A percentile compares a stretch with the other conserved stretches of the same genome.
Conservation (phyloP, 2,329 filamentous ascomycete species). For the Calonectria hawksworthii region DNA sequence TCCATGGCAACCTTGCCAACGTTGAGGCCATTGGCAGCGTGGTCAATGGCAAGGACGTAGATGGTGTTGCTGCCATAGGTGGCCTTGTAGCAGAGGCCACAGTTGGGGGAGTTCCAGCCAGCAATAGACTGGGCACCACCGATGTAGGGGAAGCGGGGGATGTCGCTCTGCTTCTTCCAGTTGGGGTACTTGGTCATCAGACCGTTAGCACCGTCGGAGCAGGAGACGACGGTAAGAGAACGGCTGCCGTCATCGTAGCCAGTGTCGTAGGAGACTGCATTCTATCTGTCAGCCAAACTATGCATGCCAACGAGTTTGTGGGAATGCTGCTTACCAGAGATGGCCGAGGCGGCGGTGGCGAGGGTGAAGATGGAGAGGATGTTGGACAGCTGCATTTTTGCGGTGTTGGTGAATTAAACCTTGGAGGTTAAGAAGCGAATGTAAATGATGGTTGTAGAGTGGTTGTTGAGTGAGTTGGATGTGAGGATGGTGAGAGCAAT, state of each 20-base stretch:
- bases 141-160: constrained; percentile 67
- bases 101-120: constrained; percentile 69
- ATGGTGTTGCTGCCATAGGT: constrained; percentile 65
- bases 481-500: constrained; percentile 5
- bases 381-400: constrained; percentile 60
- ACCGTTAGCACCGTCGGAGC: constrained; percentile 78
- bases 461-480: constrained; percentile 12
- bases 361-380: constrained; percentile 56
- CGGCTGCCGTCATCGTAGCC: constrained; percentile 75
- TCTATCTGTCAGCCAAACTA: constrained; percentile 23
- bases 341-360: constrained; percentile 54
- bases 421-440: constrained; percentile 16
- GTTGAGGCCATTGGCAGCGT: constrained; percentile 65
- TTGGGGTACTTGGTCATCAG: constrained; percentile 70
- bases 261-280: constrained; percentile 77
- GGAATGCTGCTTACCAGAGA: constrained; percentile 46
- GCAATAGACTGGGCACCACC: constrained; percentile 66
- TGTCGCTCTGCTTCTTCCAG: constrained; percentile 67
- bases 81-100: constrained; percentile 72
- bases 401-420: constrained; percentile 32
- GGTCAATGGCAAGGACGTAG: constrained; percentile 70
- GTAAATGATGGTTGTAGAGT: constrained; percentile 6
- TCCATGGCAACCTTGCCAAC: constrained; percentile 69
- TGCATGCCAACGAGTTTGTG: neutral
- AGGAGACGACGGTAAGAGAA: constrained; percentile 70